phyloP scores from a whole-genome alignment of 1,284 basidiomycete species.

The Afroboletus lepidellus region DNA sequence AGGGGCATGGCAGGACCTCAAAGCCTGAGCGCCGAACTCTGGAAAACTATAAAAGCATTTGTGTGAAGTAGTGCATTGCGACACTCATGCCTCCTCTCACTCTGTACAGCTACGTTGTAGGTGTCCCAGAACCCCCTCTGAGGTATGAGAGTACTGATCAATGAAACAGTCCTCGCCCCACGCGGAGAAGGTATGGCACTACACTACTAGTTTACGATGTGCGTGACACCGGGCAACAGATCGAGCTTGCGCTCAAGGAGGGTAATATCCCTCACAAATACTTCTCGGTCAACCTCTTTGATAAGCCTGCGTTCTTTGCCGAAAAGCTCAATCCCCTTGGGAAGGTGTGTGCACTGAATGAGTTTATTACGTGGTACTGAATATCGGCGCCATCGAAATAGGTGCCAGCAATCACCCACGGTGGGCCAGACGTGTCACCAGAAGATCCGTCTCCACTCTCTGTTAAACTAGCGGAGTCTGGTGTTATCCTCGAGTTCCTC shows the following conservation, averaged over 20 bases:
- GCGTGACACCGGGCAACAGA: slow-evolving; percentile 28
- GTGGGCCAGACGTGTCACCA: slow-evolving; percentile 51
- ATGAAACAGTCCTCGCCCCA: neutral
- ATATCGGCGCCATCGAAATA: neutral
- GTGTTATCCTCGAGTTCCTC: slow-evolving; percentile 61
- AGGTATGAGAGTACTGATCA: neutral
- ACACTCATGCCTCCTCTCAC: neutral
- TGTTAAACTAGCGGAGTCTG: slow-evolving; percentile 54
- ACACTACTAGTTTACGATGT: neutral
- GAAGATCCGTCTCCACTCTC: slow-evolving; percentile 57
- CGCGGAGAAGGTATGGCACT: neutral
- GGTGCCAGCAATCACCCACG: slow-evolving; percentile 44
- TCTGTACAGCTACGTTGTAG: neutral
- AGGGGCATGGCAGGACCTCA: neutral
- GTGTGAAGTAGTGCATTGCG: neutral
- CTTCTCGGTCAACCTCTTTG: slow-evolving; percentile 51
- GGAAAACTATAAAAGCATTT: neutral
- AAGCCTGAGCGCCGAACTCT: neutral
- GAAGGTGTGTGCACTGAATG: slow-evolving; percentile 25
- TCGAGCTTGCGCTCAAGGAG: slow-evolving; percentile 59
- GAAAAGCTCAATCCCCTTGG: slow-evolving; percentile 56
- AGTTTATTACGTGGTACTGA: neutral
- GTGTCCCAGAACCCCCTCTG: neutral
- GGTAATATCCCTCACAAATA: slow-evolving; percentile 46
- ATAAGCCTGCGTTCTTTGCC: slow-evolving; percentile 62